These are phyloP conservation scores for Xylaria grammica DNA, from an alignment of 495 filamentous ascomycete genomes.

Conservation along the genomic window DNA sequence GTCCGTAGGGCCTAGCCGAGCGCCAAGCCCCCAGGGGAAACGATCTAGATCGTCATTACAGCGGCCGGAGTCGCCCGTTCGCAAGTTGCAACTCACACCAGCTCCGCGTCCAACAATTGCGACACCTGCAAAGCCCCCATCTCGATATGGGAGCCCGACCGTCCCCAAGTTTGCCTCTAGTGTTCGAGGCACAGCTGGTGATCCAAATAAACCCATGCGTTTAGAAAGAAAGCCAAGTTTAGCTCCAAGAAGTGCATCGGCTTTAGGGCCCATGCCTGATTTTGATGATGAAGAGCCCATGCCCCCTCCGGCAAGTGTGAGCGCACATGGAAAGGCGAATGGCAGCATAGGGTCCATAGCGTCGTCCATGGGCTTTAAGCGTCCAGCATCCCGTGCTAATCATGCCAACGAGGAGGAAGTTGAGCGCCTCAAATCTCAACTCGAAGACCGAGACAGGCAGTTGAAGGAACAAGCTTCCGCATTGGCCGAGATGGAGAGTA, in stretches of 20 bases:
- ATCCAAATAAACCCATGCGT: constrained; percentile 59
- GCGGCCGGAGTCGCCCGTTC: constrained; percentile 81
- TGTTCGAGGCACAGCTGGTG: constrained; percentile 61
- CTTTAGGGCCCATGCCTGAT: constrained; percentile 49
- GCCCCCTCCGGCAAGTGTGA: constrained; percentile 45
- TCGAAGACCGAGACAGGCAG: constrained; percentile 85
- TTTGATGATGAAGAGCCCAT: constrained; percentile 63
- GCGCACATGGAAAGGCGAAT: constrained; percentile 57
- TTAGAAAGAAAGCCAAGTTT: constrained; percentile 55
- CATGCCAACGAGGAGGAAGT: constrained; percentile 66
- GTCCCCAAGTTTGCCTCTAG: constrained; percentile 69
- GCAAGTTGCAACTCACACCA: constrained; percentile 64
- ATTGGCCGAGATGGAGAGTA: constrained; percentile 84
- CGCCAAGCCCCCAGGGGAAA: constrained; percentile 71
- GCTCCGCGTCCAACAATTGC: constrained; percentile 59
- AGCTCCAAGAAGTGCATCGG: constrained; percentile 60
- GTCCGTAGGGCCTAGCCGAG: constrained; percentile 80
- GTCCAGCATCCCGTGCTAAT: constrained; percentile 55
- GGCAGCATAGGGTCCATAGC: constrained; percentile 52
- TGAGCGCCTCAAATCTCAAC: constrained; percentile 65
- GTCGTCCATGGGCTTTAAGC: constrained; percentile 51
- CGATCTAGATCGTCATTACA: constrained; percentile 78
- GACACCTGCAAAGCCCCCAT: constrained; percentile 51
- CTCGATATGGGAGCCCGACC: constrained; percentile 69
- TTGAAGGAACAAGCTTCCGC: constrained; percentile 83